Percentiles rank a stretch among this genome's conserved stretches.
phyloP scores from a whole-genome alignment of 2,329 filamentous ascomycete genomes.

The Fusarium subglutinans region DNA sequence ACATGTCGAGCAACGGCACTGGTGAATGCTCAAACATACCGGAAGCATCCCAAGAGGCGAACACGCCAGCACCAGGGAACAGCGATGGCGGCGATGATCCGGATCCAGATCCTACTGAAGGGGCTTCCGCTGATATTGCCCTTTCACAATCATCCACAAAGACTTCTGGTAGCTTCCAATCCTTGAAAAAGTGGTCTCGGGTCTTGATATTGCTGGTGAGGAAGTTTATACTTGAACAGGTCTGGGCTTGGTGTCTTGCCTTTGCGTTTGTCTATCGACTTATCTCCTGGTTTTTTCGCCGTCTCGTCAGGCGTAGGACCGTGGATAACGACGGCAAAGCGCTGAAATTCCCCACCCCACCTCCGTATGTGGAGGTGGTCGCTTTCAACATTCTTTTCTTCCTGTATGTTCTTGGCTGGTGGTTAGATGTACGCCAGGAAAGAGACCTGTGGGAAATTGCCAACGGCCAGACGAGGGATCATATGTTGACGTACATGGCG shows the following conservation, averaged over 20 bases:
- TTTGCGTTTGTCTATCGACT: neutral
- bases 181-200: neutral
- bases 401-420: constrained; percentile 22
- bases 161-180: neutral
- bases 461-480: constrained; percentile 45
- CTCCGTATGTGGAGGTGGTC: neutral
- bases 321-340: neutral
- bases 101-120: neutral
- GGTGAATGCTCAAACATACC: neutral
- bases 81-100: neutral
- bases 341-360: neutral
- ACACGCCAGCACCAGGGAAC: neutral
- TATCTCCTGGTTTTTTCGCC: neutral
- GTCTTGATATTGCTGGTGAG: neutral
- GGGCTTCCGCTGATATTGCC: neutral
- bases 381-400: constrained; percentile 11
- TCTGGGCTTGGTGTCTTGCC: neutral
- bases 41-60: neutral
- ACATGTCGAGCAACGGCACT: neutral
- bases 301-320: neutral
- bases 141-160: neutral
- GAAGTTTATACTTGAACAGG: neutral
- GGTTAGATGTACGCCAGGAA: constrained; percentile 34
- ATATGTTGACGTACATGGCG: constrained; percentile 36
- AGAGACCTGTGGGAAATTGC: constrained; percentile 44